Percentiles rank a stretch among this genome's conserved stretches.
Conservation (phyloP, 768 basidiomycete species). For the Amanita fuliginea region DNA sequence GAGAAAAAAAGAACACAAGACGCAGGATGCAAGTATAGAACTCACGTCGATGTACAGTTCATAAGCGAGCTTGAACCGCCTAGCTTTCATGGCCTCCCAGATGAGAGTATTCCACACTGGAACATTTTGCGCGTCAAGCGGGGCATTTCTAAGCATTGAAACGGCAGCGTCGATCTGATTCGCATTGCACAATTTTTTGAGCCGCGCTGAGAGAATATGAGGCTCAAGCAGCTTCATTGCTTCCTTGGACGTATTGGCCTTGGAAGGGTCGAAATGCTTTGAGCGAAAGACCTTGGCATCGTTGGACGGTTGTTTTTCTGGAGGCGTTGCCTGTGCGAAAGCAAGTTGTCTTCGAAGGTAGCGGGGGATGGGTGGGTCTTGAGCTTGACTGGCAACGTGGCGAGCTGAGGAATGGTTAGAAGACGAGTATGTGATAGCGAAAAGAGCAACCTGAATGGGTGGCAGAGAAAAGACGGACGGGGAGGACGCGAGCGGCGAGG, state of each 20-base stretch:
- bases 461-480: neutral
- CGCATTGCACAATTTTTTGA: conserved; percentile 44
- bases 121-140: conserved; percentile 64
- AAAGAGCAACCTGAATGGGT: neutral
- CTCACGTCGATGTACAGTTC: conserved; percentile 60
- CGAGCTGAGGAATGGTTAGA: neutral
- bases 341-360: conserved; percentile 18
- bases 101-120: conserved; percentile 77
- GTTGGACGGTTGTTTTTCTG: conserved; percentile 7
- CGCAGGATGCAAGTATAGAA: conserved; percentile 4
- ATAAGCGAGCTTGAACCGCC: conserved; percentile 49
- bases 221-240: conserved; percentile 42
- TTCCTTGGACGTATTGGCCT: conserved; percentile 12
- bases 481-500: neutral
- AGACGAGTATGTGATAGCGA: neutral
- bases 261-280: conserved; percentile 26
- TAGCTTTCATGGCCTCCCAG: conserved; percentile 45
- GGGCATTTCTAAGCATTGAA: conserved; percentile 52
- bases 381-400: neutral
- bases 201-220: conserved; percentile 45
- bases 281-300: conserved; percentile 21
- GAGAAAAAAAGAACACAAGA: conserved; percentile 2
- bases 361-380: conserved; percentile 14
- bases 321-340: conserved; percentile 4
- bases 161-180: conserved; percentile 55